These are phyloP conservation scores for Rhododendron williamsianum DNA, from an alignment of 148 eudicot species.

Conservation along the genomic window DNA sequence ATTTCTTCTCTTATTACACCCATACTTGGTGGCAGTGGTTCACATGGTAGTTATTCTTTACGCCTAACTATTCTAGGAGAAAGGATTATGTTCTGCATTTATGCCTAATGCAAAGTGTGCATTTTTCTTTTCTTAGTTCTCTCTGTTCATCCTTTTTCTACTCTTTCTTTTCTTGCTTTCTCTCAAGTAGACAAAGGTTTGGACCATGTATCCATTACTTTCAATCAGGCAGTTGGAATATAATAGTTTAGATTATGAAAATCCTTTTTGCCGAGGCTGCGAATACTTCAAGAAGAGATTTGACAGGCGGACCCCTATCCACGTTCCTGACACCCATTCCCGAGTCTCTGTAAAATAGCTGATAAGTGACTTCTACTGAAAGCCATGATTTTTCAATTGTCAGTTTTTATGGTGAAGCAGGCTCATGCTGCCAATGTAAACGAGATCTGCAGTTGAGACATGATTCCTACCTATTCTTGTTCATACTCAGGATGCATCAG, in stretches of 20 bases:
- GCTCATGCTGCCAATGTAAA: neutral
- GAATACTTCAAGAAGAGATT: neutral
- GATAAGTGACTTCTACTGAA: neutral
- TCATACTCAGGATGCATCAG: neutral
- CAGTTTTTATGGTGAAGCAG: neutral
- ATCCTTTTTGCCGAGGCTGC: neutral
- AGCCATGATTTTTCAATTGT: neutral
- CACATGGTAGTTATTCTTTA: conserved; percentile 44
- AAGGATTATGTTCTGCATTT: neutral
- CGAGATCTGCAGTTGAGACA: neutral
- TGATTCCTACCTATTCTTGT: neutral
- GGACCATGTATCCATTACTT: neutral
- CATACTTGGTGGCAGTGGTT: conserved; percentile 65
- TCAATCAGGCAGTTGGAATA: neutral
- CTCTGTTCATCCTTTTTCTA: neutral
- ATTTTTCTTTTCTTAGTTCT: neutral
- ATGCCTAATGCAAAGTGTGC: neutral
- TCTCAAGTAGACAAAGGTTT: neutral
- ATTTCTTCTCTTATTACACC: conserved; percentile 81
- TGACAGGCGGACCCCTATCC: neutral
- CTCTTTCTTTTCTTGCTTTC: neutral
- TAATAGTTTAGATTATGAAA: neutral
- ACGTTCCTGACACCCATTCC: neutral
- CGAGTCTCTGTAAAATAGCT: neutral
- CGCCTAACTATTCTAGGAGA: neutral